Evolutionary conservation across 805 yeast genomes (phyloP).

Genomic region (Pichia nanzhaoensis): DNA sequence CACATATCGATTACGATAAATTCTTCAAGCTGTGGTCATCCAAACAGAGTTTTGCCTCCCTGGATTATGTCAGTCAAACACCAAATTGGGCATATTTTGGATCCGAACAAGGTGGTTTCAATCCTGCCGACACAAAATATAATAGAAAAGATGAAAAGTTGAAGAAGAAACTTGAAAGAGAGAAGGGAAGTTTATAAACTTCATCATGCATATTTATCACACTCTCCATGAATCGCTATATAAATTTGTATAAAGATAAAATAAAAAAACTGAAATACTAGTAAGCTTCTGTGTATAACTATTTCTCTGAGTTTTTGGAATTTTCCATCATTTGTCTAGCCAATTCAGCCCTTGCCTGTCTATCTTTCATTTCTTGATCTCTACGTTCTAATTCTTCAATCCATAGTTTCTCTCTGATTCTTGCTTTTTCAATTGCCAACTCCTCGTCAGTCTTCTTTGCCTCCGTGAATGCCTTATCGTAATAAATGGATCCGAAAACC

Average conservation of each 20-base stretch:
- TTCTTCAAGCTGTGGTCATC: constrained; percentile 61
- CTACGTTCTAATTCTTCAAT: constrained; percentile 84
- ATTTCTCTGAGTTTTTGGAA: neutral
- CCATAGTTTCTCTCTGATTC: constrained; percentile 80
- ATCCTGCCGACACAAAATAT: constrained; percentile 72
- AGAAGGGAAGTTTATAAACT: neutral
- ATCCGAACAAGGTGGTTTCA: constrained; percentile 77
- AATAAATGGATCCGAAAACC: constrained; percentile 69
- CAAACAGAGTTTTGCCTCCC: constrained; percentile 63
- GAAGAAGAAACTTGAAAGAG: constrained; percentile 36
- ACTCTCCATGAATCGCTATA: too few species aligned
- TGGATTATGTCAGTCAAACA: constrained; percentile 76
- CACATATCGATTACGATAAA: constrained; percentile 77
- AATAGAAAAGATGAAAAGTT: constrained; percentile 57
- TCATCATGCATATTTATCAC: too few species aligned
- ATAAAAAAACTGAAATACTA: too few species aligned
- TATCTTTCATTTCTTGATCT: constrained; percentile 62
- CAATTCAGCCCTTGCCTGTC: constrained; percentile 61
- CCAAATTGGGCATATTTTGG: constrained; percentile 94
- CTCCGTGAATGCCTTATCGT: constrained; percentile 43
- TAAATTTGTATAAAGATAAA: neutral
- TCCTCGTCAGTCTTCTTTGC: constrained; percentile 52
- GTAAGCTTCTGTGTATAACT: too few species aligned
- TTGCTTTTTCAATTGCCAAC: constrained; percentile 66
- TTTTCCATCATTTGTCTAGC: constrained; percentile 35